Base-by-base conservation (phyloP, 176 grass and related monocot genomes). In the Hyparrhenia diplandra region DNA sequence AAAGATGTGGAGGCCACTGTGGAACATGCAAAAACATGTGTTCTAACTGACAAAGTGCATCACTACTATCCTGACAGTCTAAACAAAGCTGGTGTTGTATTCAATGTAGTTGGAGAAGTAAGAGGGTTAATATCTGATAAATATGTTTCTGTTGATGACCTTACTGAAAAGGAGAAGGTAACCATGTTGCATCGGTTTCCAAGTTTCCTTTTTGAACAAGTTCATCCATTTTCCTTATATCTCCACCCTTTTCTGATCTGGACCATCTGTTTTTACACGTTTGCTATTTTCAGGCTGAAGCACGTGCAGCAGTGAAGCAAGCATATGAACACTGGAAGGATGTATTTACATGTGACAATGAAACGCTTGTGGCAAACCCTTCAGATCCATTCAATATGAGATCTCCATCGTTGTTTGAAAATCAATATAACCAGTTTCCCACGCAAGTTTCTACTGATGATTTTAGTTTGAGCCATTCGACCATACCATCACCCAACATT, bases 1-100 rank as follows among this genome's bases (percentile, higher is more conserved):
- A 66, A 95, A 91, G 80, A 91, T 95, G 93, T 98, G 92, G 96
- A 98, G 79, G 86, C 76, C 31, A 78, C 91, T 34, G 17, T 93
- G 31, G 96, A 98, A 40, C 96, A 98, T 76, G 90, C 92, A 37
- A 85, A 86, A 62, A 95, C 92, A 2, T 90, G 90, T 86, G 52
- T 86, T 55, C 77, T 82, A 27, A 67, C 35, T 37, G 90, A 99
- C 43, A 87, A 91, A 83, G 68, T 93, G 63, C 87, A 93, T 73
- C 76, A 90, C 40, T 91, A 93, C 80, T 86, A 91, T 78, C 88
- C 82, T 51, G 40, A 91, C 76, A 66, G 52, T 75, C 51, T 71
- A 76, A 82, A 60, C n/a, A 91, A 93, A 87, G 55, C 51, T 59
- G 88, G 86, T 65, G 79, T 93, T 16, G 88, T 95, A 54, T 99